These are phyloP conservation scores for Termitomyces sp. DNA, from an alignment of 768 basidiomycete genomes.

Conservation along the genomic window DNA sequence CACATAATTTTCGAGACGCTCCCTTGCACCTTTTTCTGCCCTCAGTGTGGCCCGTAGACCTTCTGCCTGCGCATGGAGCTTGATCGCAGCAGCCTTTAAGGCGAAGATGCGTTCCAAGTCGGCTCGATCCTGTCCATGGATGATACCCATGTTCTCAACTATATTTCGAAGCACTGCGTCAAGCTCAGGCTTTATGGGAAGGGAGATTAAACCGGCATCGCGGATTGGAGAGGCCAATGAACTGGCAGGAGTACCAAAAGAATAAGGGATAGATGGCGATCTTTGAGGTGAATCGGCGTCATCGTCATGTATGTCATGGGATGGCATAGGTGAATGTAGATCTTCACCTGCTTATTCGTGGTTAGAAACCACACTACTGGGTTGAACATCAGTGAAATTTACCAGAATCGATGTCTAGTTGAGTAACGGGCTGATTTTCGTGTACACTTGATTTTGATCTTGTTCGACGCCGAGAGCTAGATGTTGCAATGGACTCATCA, in stretches of 20 bases:
- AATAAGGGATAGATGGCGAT: not conserved
- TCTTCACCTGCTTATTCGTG: not conserved
- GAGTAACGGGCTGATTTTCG: not conserved
- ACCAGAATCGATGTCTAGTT: not conserved
- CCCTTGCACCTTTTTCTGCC: slow-evolving; percentile 16
- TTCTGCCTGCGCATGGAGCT: slow-evolving; percentile 12
- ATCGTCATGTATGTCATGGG: not conserved
- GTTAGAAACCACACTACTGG: not conserved
- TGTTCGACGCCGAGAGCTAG: not conserved
- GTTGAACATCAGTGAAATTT: not conserved
- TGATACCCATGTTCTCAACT: too few species aligned
- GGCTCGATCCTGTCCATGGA: too few species aligned
- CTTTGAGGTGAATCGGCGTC: not conserved
- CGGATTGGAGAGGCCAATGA: too few species aligned
- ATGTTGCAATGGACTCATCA: not conserved
- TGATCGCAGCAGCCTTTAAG: slow-evolving; percentile 8
- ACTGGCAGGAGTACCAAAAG: not conserved
- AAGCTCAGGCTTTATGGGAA: too few species aligned
- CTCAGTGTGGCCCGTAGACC: slow-evolving; percentile 10
- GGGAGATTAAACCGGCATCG: too few species aligned
- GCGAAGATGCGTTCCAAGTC: not conserved
- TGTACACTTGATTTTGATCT: not conserved
- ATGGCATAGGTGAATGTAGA: too few species aligned
- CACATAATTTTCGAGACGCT: slow-evolving; percentile 19
- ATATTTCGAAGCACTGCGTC: too few species aligned